Evolutionary conservation across 306 rosid genomes (phyloP).

Genomic region (Vicia sativa): DNA sequence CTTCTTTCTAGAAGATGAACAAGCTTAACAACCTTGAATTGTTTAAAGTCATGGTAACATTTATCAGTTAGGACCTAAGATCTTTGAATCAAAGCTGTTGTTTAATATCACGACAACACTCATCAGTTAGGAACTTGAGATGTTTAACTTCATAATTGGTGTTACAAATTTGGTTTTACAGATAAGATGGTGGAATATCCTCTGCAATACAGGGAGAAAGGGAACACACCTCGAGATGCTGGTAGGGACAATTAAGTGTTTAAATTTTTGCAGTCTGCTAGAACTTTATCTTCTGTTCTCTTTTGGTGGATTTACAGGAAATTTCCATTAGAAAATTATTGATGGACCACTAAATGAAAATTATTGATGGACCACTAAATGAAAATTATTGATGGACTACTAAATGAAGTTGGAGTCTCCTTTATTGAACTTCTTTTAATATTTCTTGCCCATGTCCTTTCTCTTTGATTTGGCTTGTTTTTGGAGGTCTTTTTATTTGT

Average conservation of each 20-base stretch:
- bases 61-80: conserved; percentile 9
- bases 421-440: conserved; percentile 2
- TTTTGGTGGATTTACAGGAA: conserved; percentile 2
- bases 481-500: conserved; percentile 9
- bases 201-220: conserved; percentile 71
- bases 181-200: conserved; percentile 73
- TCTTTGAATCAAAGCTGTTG: conserved; percentile 10
- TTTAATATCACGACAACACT: conserved; percentile 21
- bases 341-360: neutral
- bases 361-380: neutral
- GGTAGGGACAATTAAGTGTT: conserved; percentile 51
- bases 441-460: conserved; percentile 14
- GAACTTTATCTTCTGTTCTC: conserved; percentile 20
- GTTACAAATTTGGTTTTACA: conserved; percentile 45
- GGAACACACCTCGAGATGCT: conserved; percentile 59
- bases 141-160: conserved; percentile 36
- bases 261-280: conserved; percentile 28
- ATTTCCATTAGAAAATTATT: conserved; percentile 9
- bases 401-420: conserved; percentile 30
- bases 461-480: conserved; percentile 19
- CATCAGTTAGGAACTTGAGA: conserved; percentile 5
- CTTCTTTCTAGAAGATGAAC: conserved; percentile 22
- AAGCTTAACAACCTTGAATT: conserved; percentile 16
- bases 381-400: conserved; percentile 4
- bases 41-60: conserved; percentile 23